Evolutionary conservation across 495 filamentous ascomycete species (phyloP).

Genomic region (Penicillium atrosanguineum): DNA sequence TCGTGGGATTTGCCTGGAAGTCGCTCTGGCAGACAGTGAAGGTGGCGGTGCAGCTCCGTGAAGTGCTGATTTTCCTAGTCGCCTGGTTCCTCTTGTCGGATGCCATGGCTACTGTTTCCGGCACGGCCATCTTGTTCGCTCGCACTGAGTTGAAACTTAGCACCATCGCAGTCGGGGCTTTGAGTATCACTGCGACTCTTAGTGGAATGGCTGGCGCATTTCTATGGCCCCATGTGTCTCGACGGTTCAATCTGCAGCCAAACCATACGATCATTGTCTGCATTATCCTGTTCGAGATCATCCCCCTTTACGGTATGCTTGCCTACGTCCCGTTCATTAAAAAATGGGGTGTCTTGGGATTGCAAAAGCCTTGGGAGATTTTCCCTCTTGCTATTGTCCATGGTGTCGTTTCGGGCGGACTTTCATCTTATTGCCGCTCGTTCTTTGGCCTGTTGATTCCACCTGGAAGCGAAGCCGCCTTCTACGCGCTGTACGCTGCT

Average conservation of each 20-base stretch:
- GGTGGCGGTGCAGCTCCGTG: slow-evolving; percentile 68
- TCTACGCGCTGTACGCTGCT: slow-evolving; percentile 90
- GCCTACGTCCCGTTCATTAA: slow-evolving; percentile 77
- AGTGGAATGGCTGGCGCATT: slow-evolving; percentile 81
- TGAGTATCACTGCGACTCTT: slow-evolving; percentile 78
- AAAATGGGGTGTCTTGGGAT: slow-evolving; percentile 69
- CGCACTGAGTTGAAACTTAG: slow-evolving; percentile 83
- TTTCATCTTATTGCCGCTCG: slow-evolving; percentile 81
- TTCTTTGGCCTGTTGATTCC: slow-evolving; percentile 84
- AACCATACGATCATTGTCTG: slow-evolving; percentile 81
- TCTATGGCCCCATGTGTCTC: slow-evolving; percentile 71
- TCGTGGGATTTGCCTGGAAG: slow-evolving; percentile 75
- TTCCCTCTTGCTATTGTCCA: slow-evolving; percentile 82
- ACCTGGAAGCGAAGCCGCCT: slow-evolving; percentile 86
- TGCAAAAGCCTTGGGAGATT: slow-evolving; percentile 90
- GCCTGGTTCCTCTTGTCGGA: slow-evolving; percentile 91
- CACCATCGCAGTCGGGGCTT: slow-evolving; percentile 69
- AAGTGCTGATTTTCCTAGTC: slow-evolving; percentile 77
- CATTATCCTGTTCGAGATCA: slow-evolving; percentile 79
- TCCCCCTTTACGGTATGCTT: slow-evolving; percentile 81
- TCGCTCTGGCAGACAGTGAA: slow-evolving; percentile 74
- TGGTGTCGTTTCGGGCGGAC: slow-evolving; percentile 79
- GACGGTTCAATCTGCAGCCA: slow-evolving; percentile 57
- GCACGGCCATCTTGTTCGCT: slow-evolving; percentile 88
- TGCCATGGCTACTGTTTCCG: slow-evolving; percentile 84